Conservation (phyloP, 2,329 filamentous ascomycete genomes). For the Colletotrichum graminicola region DNA sequence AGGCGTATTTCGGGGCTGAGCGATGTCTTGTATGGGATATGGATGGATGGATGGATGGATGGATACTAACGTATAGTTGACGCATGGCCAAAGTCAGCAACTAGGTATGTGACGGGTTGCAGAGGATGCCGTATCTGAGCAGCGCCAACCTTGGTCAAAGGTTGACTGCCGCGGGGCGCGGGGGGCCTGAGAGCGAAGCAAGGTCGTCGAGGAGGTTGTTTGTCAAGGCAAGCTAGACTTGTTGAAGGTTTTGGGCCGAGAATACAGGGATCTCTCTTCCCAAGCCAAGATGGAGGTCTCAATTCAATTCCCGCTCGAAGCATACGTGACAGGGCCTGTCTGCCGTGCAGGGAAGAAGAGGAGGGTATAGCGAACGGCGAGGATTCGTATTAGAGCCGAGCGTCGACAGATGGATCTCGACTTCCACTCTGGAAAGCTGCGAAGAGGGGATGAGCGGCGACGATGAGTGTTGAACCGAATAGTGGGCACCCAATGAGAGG, state of each 20-base stretch:
- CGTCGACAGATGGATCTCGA: neutral
- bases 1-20: conserved; percentile 15
- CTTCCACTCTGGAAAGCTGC: neutral
- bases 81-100: neutral
- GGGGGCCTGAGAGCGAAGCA: conserved; percentile 1
- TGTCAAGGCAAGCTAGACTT: conserved; percentile 23
- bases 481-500: no score
- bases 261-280: conserved; percentile 9
- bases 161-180: neutral
- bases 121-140: neutral
- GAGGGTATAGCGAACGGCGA: neutral
- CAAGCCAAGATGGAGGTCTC: conserved; percentile 9
- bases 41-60: neutral
- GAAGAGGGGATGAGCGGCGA: no score
- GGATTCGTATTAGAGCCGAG: neutral
- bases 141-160: neutral
- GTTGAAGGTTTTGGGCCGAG: conserved; percentile 23
- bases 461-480: no score
- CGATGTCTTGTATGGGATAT: conserved; percentile 3
- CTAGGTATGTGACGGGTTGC: neutral
- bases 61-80: neutral
- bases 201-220: neutral
- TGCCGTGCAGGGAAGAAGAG: conserved; percentile 7
- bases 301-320: conserved; percentile 16
- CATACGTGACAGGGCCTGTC: conserved; percentile 4